Evolutionary conservation across 257 asterid genomes (phyloP), one percentile per base, ranked within the genome.

Genomic region (Nicotiana tabacum): DNA sequence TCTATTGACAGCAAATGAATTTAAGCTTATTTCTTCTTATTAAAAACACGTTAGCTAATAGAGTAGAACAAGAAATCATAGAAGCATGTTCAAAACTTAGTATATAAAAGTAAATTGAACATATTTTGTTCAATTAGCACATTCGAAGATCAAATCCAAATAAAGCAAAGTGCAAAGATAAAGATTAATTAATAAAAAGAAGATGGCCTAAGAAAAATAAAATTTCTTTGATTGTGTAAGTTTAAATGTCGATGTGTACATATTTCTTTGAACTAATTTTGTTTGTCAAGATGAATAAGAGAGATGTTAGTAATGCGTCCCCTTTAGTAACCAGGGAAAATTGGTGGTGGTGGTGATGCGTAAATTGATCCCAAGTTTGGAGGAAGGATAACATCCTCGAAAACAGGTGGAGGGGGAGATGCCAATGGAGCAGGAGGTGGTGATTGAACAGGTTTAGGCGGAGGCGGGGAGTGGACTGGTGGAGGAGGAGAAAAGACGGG

Each of bases 291-390:
- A 72, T 46, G 48, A 72, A 78, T 4, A 56, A 4, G 21, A 51
- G 53, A 80, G 83, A 67, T 60, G 81, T 78, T 21, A 83, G 82
- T 8, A 72, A 53, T 48, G 39, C 82, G 18, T 46, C 61, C 87
- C 72, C 84, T 76, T 87, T 81, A 91, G 83, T 93, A 90, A 66
- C 96, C 97, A 0, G 86, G 91, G 85, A 85, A 89, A n/a, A 87
- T 66, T 58, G 96, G 97, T 16, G 97, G 97, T 9, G 98, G 98
- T 6, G 98, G 98, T 55, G 92, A 88, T 61, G 88, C 84, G 16
- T 90, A 90, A 21, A 48, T 53, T 39, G 85, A 84, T 51, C 90
- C 92, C 48, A 90, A 35, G 62, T 12, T 77, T 16, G 97, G 93
- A 16, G 95, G 91, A 81, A 85, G 81, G 35, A 82, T 30, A 5